Evolutionary conservation across 2,329 filamentous ascomycete genomes (phyloP).

Genomic region (Claviceps paspali): DNA sequence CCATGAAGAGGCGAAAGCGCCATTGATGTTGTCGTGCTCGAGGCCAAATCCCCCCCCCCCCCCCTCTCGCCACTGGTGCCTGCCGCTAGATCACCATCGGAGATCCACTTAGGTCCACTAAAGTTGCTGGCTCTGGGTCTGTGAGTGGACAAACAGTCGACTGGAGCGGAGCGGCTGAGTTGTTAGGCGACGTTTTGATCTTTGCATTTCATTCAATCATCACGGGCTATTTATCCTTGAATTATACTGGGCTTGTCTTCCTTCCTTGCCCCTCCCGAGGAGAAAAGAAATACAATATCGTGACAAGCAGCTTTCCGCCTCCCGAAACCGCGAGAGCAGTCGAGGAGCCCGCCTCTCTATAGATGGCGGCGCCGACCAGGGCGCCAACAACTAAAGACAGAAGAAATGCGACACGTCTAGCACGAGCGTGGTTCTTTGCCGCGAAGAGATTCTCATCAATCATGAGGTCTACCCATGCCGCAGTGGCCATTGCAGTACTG

Average conservation of each 20-base stretch:
- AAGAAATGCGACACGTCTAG: conserved; percentile 34
- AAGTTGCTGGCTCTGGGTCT: too few relatives aligned
- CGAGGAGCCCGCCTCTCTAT: conserved; percentile 10
- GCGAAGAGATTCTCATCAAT: conserved; percentile 36
- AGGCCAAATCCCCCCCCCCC: too few relatives aligned
- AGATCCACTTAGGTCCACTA: too few relatives aligned
- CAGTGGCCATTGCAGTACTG: conserved; percentile 49
- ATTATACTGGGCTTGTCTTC: conserved; percentile 2
- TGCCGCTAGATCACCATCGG: too few relatives aligned
- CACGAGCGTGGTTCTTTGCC: conserved; percentile 31
- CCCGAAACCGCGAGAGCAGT: conserved; percentile 12
- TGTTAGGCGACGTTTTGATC: too few relatives aligned
- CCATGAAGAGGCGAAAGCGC: too few relatives aligned
- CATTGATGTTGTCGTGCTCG: too few relatives aligned
- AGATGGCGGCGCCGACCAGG: conserved; percentile 36
- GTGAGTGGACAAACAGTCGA: too few relatives aligned
- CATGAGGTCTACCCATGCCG: conserved; percentile 44
- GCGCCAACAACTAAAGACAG: conserved; percentile 29
- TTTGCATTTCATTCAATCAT: too few relatives aligned
- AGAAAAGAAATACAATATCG: conserved; percentile 10
- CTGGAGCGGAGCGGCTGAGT: too few relatives aligned
- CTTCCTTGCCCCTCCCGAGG: conserved; percentile 7
- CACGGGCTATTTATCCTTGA: neutral
- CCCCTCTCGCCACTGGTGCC: too few relatives aligned
- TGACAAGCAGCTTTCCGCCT: conserved; percentile 12